Evolutionary conservation across 2,329 filamentous ascomycete species (phyloP).

Genomic region (Dendryphion nanum): DNA sequence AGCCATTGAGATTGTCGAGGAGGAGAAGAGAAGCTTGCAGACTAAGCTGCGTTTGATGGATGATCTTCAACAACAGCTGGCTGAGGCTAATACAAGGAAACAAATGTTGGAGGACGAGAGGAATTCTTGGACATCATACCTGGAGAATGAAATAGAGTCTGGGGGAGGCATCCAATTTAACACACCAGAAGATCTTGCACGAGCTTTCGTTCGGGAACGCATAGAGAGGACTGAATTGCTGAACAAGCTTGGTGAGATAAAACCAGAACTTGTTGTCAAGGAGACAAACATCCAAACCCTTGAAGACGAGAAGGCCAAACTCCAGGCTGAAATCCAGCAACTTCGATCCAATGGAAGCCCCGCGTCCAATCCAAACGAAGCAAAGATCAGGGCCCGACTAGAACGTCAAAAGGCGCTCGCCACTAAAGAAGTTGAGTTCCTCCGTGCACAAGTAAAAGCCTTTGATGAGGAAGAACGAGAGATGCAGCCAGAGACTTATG

Average conservation of each 20-base stretch:
- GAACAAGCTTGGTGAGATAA: conserved; percentile 74
- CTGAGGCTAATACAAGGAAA: conserved; percentile 76
- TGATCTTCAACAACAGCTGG: conserved; percentile 70
- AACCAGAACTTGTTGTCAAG: conserved; percentile 74
- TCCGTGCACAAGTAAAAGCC: conserved; percentile 86
- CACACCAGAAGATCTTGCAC: conserved; percentile 82
- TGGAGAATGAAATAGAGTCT: conserved; percentile 65
- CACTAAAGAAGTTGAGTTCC: conserved; percentile 88
- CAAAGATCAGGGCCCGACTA: conserved; percentile 67
- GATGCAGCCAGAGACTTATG: conserved; percentile 75
- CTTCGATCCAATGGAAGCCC: conserved; percentile 58
- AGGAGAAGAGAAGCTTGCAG: conserved; percentile 85
- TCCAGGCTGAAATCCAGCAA: conserved; percentile 70
- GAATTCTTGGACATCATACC: conserved; percentile 79
- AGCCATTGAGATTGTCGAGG: conserved; percentile 90
- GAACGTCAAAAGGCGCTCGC: conserved; percentile 85
- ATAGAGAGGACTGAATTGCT: conserved; percentile 77
- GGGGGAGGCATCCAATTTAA: conserved; percentile 72
- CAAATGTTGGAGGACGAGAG: conserved; percentile 88
- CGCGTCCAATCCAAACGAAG: conserved; percentile 53
- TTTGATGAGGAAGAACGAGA: conserved; percentile 84
- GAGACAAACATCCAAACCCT: conserved; percentile 72
- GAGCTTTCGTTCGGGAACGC: conserved; percentile 78
- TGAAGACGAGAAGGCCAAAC: conserved; percentile 64
- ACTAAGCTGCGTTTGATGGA: conserved; percentile 74